Evolutionary conservation across 2,329 filamentous ascomycete species (phyloP).

Genomic region (Fusarium pseudonygamai): DNA sequence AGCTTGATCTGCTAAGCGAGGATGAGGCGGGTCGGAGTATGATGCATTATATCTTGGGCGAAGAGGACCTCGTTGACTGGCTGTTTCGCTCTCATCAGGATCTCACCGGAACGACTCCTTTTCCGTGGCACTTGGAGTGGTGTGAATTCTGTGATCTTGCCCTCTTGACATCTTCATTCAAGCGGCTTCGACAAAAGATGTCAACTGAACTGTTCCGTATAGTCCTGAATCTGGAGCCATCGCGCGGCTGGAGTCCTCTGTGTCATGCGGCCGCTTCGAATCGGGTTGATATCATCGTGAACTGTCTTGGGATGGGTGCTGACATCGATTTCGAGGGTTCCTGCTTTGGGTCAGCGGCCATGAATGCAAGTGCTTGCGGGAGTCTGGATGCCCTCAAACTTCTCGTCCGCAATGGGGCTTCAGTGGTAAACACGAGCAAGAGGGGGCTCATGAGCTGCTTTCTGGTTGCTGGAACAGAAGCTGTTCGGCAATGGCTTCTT

Average conservation of each 20-base stretch:
- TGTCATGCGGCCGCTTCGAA: neutral
- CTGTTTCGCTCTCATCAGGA: neutral
- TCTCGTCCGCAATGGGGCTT: neutral
- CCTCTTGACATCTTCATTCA: neutral
- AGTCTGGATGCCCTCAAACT: neutral
- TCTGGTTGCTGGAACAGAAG: too few species aligned
- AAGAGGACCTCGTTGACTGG: neutral
- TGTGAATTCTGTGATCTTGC: neutral
- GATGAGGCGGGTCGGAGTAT: neutral
- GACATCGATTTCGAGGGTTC: slow-evolving; percentile 10
- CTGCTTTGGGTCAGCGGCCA: slow-evolving; percentile 7
- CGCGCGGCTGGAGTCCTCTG: slow-evolving; percentile 17
- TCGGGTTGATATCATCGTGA: neutral
- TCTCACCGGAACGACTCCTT: neutral
- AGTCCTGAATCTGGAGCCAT: slow-evolving; percentile 15
- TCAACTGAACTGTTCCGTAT: neutral
- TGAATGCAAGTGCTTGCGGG: slow-evolving; percentile 16
- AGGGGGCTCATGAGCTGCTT: too few species aligned
- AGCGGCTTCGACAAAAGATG: neutral
- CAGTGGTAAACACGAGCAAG: neutral
- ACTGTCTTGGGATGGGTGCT: neutral
- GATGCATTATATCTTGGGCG: neutral
- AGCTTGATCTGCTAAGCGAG: neutral
- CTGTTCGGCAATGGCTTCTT: neutral
- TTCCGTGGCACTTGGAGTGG: slow-evolving; percentile 18